These are phyloP conservation scores for Linum trigynum DNA, from an alignment of 345 rosid genomes.

Conservation along the genomic window DNA sequence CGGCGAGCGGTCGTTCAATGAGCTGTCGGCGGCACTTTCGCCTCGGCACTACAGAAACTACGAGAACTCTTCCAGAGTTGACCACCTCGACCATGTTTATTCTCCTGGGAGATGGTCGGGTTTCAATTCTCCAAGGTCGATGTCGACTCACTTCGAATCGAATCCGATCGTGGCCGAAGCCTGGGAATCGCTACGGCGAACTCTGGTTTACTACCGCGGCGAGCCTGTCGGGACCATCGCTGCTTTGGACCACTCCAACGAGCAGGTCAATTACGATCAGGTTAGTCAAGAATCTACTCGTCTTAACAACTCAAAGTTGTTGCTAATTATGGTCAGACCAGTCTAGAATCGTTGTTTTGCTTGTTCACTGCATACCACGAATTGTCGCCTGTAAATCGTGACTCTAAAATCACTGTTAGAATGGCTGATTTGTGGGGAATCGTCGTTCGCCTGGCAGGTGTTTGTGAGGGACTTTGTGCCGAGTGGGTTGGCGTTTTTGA, in stretches of 20 bases:
- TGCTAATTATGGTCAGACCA: not conserved
- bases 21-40: slow-evolving; percentile 16
- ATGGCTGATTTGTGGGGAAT: not conserved
- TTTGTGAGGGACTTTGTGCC: slow-evolving; percentile 9
- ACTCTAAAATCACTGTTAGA: not conserved
- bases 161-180: slow-evolving; percentile 33
- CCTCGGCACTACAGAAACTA: slow-evolving; percentile 5
- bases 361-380: not conserved
- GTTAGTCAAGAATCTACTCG: slow-evolving; percentile 7
- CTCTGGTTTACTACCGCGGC: slow-evolving; percentile 27
- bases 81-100: slow-evolving; percentile 18
- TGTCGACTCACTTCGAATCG: slow-evolving; percentile 18
- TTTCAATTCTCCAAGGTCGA: slow-evolving; percentile 28
- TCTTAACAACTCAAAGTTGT: not conserved
- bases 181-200: slow-evolving; percentile 34
- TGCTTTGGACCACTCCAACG: slow-evolving; percentile 37
- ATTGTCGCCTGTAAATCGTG: not conserved
- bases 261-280: slow-evolving; percentile 48
- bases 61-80: not conserved
- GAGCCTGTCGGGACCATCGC: slow-evolving; percentile 49
- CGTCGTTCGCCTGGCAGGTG: not conserved
- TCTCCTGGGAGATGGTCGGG: slow-evolving; percentile 32
- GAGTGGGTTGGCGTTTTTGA: slow-evolving; percentile 3
- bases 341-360: not conserved
- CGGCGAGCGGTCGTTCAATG: slow-evolving; percentile 24